These are phyloP conservation scores for Leishmania turanica DNA, from an alignment of 208 protist species.

Conservation along the genomic window DNA sequence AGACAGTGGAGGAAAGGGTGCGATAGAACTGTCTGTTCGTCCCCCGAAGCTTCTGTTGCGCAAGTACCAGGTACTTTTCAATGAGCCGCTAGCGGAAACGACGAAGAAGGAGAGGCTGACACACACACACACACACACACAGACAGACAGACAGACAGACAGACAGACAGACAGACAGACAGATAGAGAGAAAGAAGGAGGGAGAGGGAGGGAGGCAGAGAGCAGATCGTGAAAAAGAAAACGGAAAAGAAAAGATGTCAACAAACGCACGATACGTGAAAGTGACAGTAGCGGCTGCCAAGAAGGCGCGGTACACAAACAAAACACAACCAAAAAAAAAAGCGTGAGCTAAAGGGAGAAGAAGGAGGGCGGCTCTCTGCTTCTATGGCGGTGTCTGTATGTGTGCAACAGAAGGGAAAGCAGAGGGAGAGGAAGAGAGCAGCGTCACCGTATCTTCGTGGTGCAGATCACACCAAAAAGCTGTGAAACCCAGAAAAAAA, in stretches of 20 bases:
- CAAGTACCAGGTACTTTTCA: not conserved
- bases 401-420: not conserved
- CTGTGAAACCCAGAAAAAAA: not conserved
- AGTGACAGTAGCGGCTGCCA: not conserved
- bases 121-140: not conserved
- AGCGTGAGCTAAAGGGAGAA: not conserved
- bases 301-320: not conserved
- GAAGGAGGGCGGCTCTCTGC: no score
- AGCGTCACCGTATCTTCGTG: not conserved
- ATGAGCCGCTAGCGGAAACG: not conserved
- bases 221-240: not conserved
- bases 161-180: not conserved
- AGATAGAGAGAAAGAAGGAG: no score
- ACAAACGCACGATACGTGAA: not conserved
- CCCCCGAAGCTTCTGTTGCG: not conserved
- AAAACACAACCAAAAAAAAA: no score
- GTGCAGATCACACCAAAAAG: not conserved
- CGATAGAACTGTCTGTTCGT: not conserved
- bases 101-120: not conserved
- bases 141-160: not conserved
- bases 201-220: no score
- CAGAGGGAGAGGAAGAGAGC: not conserved
- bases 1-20: not conserved
- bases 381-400: no score
- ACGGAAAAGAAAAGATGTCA: not conserved